These are phyloP conservation scores for Aspergillus puulaauensis DNA, from an alignment of 2,329 filamentous ascomycete genomes.

Conservation along the genomic window DNA sequence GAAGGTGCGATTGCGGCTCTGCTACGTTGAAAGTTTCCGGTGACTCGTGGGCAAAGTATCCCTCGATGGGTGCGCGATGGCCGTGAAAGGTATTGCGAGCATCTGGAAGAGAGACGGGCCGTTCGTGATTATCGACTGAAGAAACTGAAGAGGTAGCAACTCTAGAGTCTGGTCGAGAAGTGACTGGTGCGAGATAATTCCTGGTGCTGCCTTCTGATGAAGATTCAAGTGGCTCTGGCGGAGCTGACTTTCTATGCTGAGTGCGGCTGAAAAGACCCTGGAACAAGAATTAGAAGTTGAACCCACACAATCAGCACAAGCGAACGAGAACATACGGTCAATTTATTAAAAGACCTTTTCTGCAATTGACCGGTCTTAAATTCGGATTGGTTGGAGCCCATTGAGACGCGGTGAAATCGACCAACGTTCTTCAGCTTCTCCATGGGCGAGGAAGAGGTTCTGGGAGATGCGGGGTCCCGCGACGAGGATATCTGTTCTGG, in stretches of 20 bases:
- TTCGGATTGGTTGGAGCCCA: conserved; percentile 20
- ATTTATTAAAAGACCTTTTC: conserved; percentile 13
- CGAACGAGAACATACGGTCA: conserved; percentile 15
- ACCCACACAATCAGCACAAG: not conserved
- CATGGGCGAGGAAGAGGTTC: conserved; percentile 19
- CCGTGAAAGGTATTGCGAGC: conserved; percentile 11
- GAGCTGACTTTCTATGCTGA: not conserved
- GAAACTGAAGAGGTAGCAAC: conserved; percentile 9
- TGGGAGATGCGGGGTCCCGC: conserved; percentile 14
- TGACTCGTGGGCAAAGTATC: conserved; percentile 24
- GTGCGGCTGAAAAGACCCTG: conserved; percentile 20
- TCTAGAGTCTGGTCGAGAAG: conserved; percentile 4
- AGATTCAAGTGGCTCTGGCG: not conserved
- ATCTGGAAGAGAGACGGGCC: conserved; percentile 4
- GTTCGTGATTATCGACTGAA: conserved; percentile 5
- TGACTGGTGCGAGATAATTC: conserved; percentile 3
- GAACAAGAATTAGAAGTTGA: not conserved
- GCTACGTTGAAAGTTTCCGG: conserved; percentile 15
- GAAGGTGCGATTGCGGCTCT: not conserved
- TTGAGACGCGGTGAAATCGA: conserved; percentile 28
- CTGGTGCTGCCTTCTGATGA: not conserved
- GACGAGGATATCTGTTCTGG: conserved; percentile 10
- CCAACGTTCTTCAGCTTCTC: conserved; percentile 29
- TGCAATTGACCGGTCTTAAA: conserved; percentile 16
- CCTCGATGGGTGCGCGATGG: conserved; percentile 13